Percentiles rank a stretch among this genome's conserved stretches.
phyloP scores from a whole-genome alignment of 2,329 filamentous ascomycete genomes.

The Fusarium abutilonis region DNA sequence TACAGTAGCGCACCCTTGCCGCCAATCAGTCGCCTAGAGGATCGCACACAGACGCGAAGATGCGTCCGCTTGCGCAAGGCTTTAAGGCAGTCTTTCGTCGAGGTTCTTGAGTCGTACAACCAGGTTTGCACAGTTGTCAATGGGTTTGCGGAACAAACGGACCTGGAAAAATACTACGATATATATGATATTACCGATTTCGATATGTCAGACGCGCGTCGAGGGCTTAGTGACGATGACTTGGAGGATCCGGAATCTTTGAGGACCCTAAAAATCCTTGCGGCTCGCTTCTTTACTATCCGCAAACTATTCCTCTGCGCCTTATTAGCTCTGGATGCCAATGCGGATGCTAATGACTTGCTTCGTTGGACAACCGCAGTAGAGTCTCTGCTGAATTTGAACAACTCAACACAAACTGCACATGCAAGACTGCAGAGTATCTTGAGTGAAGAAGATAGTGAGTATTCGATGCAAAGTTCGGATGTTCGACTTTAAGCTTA shows the following conservation, averaged over 20 bases:
- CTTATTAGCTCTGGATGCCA: slow-evolving; percentile 86
- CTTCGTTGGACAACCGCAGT: slow-evolving; percentile 80
- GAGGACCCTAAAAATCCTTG: slow-evolving; percentile 81
- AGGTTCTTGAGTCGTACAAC: slow-evolving; percentile 76
- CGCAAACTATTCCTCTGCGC: slow-evolving; percentile 89
- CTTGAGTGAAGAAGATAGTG: slow-evolving; percentile 82
- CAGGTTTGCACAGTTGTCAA: slow-evolving; percentile 75
- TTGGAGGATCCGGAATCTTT: slow-evolving; percentile 82
- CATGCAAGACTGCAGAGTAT: slow-evolving; percentile 74
- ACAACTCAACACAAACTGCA: slow-evolving; percentile 67
- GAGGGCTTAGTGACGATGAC: slow-evolving; percentile 71
- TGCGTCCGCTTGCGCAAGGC: slow-evolving; percentile 82
- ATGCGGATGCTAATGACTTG: slow-evolving; percentile 80
- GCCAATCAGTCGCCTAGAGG: slow-evolving; percentile 91
- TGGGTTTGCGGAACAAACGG: slow-evolving; percentile 78
- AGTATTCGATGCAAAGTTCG: slow-evolving; percentile 47
- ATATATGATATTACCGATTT: slow-evolving; percentile 82
- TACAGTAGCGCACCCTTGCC: slow-evolving; percentile 84
- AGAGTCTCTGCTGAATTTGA: slow-evolving; percentile 76
- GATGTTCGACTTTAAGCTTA: slow-evolving; percentile 19
- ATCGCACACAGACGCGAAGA: slow-evolving; percentile 78
- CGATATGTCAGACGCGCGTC: slow-evolving; percentile 76
- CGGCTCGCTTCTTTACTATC: slow-evolving; percentile 81
- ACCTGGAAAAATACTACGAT: slow-evolving; percentile 92
- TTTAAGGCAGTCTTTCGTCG: slow-evolving; percentile 75